Percentiles rank a stretch among this genome's conserved stretches.
Conservation (phyloP, 495 filamentous ascomycete species). For the Cladorrhinum samala region DNA sequence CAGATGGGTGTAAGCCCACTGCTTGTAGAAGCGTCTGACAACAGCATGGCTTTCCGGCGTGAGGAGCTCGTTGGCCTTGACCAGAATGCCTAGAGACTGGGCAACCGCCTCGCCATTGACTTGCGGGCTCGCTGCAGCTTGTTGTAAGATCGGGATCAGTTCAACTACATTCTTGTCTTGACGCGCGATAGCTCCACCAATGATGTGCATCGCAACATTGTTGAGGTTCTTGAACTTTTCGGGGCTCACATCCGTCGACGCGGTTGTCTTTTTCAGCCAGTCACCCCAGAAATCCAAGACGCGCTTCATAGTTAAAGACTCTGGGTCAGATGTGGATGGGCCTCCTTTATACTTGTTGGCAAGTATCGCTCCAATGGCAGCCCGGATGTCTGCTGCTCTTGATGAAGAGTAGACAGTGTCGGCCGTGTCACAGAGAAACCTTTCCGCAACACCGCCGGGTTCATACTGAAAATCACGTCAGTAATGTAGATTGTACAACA, state of each 20-base stretch:
- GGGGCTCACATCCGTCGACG: slow-evolving; percentile 7
- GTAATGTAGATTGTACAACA: background rate
- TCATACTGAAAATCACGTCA: slow-evolving; percentile 21
- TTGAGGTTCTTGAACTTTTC: slow-evolving; percentile 17
- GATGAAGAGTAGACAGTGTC: slow-evolving; percentile 8
- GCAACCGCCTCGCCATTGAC: slow-evolving; percentile 23
- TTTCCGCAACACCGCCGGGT: slow-evolving; percentile 19
- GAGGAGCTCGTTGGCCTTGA: slow-evolving; percentile 20
- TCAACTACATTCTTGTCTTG: slow-evolving; percentile 23
- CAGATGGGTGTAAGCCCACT: slow-evolving; percentile 28
- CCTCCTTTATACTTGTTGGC: slow-evolving; percentile 33
- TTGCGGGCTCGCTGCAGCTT: slow-evolving; percentile 12
- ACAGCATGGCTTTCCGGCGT: slow-evolving; percentile 25
- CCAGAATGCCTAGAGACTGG: slow-evolving; percentile 22
- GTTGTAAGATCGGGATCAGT: slow-evolving; percentile 16
- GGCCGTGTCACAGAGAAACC: slow-evolving; percentile 19
- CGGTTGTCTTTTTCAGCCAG: slow-evolving; percentile 12
- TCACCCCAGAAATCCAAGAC: slow-evolving; percentile 20
- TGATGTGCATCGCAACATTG: slow-evolving; percentile 21
- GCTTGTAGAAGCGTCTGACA: slow-evolving; percentile 28
- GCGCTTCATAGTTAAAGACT: slow-evolving; percentile 16
- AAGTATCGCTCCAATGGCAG: slow-evolving; percentile 26
- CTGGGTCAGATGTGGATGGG: slow-evolving; percentile 22
- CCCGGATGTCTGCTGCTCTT: slow-evolving; percentile 18
- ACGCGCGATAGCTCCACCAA: slow-evolving; percentile 24